Evolutionary conservation across 148 eudicot genomes (phyloP).

Genomic region (Vaccinium vitisidaea): DNA sequence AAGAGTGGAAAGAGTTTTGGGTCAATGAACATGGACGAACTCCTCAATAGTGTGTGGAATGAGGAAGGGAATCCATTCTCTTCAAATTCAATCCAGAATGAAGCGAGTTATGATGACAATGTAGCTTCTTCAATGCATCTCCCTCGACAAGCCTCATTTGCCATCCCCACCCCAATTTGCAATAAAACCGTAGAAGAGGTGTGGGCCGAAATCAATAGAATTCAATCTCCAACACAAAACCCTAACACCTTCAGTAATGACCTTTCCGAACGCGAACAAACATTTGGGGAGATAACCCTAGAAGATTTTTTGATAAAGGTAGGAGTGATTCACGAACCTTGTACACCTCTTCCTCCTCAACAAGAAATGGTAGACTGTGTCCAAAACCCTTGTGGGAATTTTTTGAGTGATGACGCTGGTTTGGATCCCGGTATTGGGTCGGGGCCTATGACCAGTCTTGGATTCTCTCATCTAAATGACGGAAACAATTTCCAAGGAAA

Average conservation of each 20-base stretch:
- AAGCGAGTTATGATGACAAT: neutral
- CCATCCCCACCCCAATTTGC: constrained; percentile 8
- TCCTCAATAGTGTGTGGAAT: constrained; percentile 13
- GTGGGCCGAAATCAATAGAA: constrained; percentile 17
- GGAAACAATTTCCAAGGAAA: neutral
- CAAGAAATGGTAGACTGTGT: neutral
- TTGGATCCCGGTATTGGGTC: constrained; percentile 7
- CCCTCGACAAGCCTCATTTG: neutral
- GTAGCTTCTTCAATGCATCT: neutral
- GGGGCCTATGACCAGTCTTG: neutral
- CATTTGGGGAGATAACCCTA: constrained; percentile 23
- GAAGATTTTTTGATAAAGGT: constrained; percentile 20
- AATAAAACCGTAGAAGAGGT: constrained; percentile 22
- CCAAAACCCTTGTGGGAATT: neutral
- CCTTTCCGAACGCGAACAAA: neutral
- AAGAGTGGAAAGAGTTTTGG: constrained; percentile 18
- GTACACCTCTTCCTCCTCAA: neutral
- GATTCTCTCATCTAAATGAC: neutral
- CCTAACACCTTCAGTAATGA: no score
- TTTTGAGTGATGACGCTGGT: neutral
- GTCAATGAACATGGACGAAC: constrained; percentile 20
- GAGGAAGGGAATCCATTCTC: neutral
- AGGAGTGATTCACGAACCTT: constrained; percentile 20
- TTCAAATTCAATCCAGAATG: neutral
- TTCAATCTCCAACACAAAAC: neutral